Conservation (phyloP, 2,329 filamentous ascomycete genomes). For the Zymoseptoria ardabiliae region DNA sequence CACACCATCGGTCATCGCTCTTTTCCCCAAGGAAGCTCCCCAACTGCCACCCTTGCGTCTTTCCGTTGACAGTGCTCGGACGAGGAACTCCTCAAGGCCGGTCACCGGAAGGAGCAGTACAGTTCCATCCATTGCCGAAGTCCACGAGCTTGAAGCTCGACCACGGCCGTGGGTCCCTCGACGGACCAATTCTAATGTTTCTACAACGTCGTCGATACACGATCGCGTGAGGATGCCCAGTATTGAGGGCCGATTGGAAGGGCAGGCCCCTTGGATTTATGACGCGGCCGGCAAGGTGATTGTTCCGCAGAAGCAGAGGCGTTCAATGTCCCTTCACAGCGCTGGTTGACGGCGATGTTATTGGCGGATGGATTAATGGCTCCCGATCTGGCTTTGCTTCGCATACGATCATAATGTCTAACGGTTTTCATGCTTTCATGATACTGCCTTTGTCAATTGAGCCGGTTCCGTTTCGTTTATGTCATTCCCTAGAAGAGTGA, state of each 20-base stretch:
- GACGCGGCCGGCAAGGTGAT: slow-evolving; percentile 1
- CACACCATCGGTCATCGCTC: not conserved
- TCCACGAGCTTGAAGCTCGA: not conserved
- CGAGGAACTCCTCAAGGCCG: not conserved
- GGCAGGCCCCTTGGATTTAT: slow-evolving; percentile 3
- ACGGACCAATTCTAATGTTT: not conserved
- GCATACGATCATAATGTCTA: not conserved
- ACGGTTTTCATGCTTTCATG: not conserved
- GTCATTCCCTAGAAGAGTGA: not conserved
- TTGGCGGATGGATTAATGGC: not conserved
- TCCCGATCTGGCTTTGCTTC: slow-evolving; percentile 1
- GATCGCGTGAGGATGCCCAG: slow-evolving; percentile 5
- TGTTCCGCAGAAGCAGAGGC: not conserved
- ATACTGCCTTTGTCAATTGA: not conserved
- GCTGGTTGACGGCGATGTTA: not conserved
- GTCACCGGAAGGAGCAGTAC: not conserved
- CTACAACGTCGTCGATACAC: slow-evolving; percentile 2
- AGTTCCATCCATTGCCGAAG: not conserved
- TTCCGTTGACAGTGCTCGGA: not conserved
- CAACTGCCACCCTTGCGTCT: not conserved
- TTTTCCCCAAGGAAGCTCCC: not conserved
- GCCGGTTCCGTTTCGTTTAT: not conserved
- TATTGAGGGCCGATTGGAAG: slow-evolving; percentile 5
- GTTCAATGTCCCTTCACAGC: not conserved
- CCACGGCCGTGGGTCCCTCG: not conserved